phyloP scores from a whole-genome alignment of 208 protist species.

The Trypanosoma platydactyli region DNA sequence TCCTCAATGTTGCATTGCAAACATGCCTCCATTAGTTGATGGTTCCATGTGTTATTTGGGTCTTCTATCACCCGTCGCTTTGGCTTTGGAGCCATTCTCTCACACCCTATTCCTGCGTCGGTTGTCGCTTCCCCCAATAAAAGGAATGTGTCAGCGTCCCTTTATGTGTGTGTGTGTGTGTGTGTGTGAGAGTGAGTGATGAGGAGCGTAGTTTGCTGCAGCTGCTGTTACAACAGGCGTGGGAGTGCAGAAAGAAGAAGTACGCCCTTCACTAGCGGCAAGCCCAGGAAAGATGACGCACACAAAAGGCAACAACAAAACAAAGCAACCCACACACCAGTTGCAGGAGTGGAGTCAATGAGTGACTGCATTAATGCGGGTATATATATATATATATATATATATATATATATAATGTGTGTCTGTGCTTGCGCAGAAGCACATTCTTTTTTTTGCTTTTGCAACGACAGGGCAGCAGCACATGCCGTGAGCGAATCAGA shows the following conservation, averaged over 20 bases:
- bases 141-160: neutral
- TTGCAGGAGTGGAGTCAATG: too few species aligned
- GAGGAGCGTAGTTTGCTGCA: neutral
- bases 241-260: neutral
- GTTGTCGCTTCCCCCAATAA: neutral
- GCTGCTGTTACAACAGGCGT: neutral
- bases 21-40: conserved; percentile 71
- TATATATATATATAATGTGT: too few species aligned
- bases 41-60: conserved; percentile 82
- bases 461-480: neutral
- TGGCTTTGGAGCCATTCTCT: conserved; percentile 37
- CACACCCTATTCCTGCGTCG: too few species aligned
- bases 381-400: too few species aligned
- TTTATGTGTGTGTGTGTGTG: neutral
- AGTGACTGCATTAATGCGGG: too few species aligned
- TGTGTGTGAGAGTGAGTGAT: too few species aligned
- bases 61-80: conserved; percentile 57
- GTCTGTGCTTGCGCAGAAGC: too few species aligned
- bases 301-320: neutral
- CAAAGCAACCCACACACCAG: neutral
- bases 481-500: neutral
- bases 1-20: conserved; percentile 42
- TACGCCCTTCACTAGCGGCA: too few species aligned
- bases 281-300: too few species aligned
- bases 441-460: neutral